Evolutionary conservation across 2,329 filamentous ascomycete species (phyloP).

Genomic region (Colletotrichum sp.): DNA sequence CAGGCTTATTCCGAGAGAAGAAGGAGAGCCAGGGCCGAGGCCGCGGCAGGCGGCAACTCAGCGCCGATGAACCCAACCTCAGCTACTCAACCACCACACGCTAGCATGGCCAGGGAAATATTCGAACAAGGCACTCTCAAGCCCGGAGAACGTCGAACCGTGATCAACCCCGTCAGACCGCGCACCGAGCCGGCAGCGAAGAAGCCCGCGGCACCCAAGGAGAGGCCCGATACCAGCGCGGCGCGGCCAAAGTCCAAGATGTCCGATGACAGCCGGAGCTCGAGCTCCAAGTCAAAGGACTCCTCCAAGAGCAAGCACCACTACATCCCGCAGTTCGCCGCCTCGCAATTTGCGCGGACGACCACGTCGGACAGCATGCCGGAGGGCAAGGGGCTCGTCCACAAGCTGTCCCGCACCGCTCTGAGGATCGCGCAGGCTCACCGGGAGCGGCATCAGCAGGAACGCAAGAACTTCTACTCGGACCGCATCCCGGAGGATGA

Average conservation of each 20-base stretch:
- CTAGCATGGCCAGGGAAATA: background rate
- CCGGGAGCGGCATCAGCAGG: slow-evolving; percentile 38
- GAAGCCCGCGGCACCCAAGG: background rate
- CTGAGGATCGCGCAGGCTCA: slow-evolving; percentile 46
- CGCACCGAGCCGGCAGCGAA: background rate
- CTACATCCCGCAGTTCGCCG: slow-evolving; percentile 60
- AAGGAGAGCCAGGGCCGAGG: slow-evolving; percentile 31
- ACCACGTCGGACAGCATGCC: slow-evolving; percentile 50
- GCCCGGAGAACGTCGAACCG: background rate
- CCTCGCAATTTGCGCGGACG: slow-evolving; percentile 59
- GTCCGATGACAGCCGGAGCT: slow-evolving; percentile 12
- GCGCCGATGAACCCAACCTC: background rate
- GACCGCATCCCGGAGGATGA: slow-evolving; percentile 39
- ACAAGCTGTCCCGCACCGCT: slow-evolving; percentile 48
- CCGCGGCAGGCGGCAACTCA: slow-evolving; percentile 5
- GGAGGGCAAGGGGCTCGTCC: slow-evolving; percentile 38
- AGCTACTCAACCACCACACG: background rate
- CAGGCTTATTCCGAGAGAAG: slow-evolving; percentile 44
- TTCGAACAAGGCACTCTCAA: slow-evolving; percentile 6
- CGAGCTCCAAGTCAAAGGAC: slow-evolving; percentile 4
- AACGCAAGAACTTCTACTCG: slow-evolving; percentile 50
- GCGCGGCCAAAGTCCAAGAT: slow-evolving; percentile 18
- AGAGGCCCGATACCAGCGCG: background rate
- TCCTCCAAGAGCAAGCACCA: slow-evolving; percentile 38
- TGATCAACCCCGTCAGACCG: background rate